These are phyloP conservation scores for Luzula sylvatica DNA, from an alignment of 176 grass and related monocot genomes.

Conservation along the genomic window DNA sequence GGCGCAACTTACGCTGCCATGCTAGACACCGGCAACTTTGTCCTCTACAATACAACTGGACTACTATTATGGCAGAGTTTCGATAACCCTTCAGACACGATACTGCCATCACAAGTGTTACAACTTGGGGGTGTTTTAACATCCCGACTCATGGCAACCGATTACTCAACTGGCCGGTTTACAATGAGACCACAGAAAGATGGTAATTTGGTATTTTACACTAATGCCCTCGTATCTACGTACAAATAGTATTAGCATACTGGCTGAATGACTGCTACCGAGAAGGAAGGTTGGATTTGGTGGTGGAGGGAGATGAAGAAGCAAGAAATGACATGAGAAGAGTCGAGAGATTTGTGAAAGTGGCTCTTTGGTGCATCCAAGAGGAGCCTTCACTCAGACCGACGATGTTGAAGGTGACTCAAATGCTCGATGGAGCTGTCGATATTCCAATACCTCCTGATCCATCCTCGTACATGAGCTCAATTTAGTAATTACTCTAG, in stretches of 20 bases:
- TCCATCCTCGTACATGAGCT: no score
- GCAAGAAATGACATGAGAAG: slow-evolving; percentile 10
- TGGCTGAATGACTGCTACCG: not conserved
- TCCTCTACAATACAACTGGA: slow-evolving; percentile 14
- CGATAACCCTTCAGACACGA: slow-evolving; percentile 27
- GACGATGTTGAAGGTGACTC: no score
- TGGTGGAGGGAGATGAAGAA: slow-evolving; percentile 3
- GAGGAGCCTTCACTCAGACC: no score
- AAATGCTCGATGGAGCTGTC: no score
- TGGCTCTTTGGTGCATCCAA: no score
- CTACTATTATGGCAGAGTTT: slow-evolving; percentile 29
- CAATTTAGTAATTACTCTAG: no score
- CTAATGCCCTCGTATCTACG: slow-evolving; percentile 4
- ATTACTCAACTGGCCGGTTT: no score
- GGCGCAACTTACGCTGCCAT: slow-evolving; percentile 24
- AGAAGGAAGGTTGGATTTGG: slow-evolving; percentile 1
- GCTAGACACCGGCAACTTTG: slow-evolving; percentile 41
- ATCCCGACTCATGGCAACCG: no score
- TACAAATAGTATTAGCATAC: slow-evolving; percentile 17
- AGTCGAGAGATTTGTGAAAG: slow-evolving; percentile 23
- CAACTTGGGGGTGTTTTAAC: not conserved
- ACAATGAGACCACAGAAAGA: no score
- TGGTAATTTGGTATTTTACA: no score
- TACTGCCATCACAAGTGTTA: slow-evolving; percentile 31
- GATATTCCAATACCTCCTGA: no score